phyloP scores from a whole-genome alignment of 2,329 filamentous ascomycete genomes.

The Verticillium nonalfalfae region DNA sequence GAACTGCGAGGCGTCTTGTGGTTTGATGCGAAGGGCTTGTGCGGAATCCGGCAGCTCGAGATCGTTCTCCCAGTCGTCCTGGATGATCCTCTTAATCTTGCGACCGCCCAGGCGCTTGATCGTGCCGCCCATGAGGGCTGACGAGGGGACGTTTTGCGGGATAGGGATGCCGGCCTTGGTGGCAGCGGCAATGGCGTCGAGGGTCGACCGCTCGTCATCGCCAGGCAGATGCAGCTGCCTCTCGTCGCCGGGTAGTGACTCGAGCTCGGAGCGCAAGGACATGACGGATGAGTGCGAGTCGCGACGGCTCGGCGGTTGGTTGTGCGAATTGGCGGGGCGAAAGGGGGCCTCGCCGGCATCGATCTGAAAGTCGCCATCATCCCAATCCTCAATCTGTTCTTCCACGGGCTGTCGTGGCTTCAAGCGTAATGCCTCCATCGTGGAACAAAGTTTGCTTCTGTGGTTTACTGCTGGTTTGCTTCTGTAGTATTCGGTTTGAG shows the following conservation, averaged over 20 bases:
- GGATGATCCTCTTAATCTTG: constrained; percentile 65
- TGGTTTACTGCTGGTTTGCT: neutral
- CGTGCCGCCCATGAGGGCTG: constrained; percentile 83
- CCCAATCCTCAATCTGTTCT: constrained; percentile 68
- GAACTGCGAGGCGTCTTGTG: constrained; percentile 52
- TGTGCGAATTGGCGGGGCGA: constrained; percentile 37
- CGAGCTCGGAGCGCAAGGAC: constrained; percentile 77
- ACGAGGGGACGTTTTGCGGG: constrained; percentile 78
- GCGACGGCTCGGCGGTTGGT: constrained; percentile 47
- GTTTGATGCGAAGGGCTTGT: constrained; percentile 59
- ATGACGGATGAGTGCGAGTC: constrained; percentile 77
- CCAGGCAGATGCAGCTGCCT: constrained; percentile 81
- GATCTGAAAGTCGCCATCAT: constrained; percentile 69
- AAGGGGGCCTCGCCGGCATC: constrained; percentile 61
- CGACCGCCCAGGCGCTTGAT: constrained; percentile 82
- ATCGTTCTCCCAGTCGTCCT: constrained; percentile 79
- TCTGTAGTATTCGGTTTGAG: neutral
- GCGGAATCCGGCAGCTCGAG: constrained; percentile 59
- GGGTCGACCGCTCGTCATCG: constrained; percentile 76
- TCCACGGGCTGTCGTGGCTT: constrained; percentile 49
- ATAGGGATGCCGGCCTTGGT: constrained; percentile 88
- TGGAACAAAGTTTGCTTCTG: constrained; percentile 8
- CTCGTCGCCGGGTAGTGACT: constrained; percentile 70
- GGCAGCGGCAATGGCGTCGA: constrained; percentile 81
- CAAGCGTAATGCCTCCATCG: constrained; percentile 49